Base-by-base conservation (phyloP, 345 rosid genomes). In the Ceriops zippeliana region DNA sequence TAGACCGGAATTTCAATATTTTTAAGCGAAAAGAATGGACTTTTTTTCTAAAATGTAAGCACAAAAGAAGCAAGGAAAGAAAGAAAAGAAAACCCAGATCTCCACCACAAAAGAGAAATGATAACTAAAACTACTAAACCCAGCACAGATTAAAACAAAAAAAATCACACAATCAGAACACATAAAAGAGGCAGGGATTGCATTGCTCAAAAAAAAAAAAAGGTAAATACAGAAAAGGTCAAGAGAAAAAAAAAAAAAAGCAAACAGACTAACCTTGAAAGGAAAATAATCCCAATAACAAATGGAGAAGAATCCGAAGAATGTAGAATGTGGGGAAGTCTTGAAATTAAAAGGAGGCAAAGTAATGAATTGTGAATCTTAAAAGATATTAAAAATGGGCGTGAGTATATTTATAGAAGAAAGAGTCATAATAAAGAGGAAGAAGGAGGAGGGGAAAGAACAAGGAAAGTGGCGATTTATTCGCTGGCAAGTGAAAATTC, bases 241-340 rank as follows among this genome's bases (percentile, higher is more conserved):
- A 34, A n/a, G n/a, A n/a, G n/a, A n/a, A n/a, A n/a, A 7, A 1
- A 34, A 1, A 34, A 34, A 7, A 34, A 34, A 3, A 42, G 2
- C 2, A 21, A 35, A 22, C 17, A 42, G 47, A 61, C 74, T 17
- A 7, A 75, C 74, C 79, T 65, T n/a, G 57, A 70, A 46, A 16
- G 53, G 37, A 24, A 60, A 42, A 42, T 15, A 63, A 32, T 47
- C 70, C 67, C 17, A 46, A 16, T 13, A 11, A 11, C 49, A 2
- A 15, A 42, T 0, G 17, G 22, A 31, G 52, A 38, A 53, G 42
- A 68, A 27, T 54, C 51, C 20, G 57, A 51, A 13, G 32, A 31
- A 6, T 42, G 49, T 16, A 42, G 49, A 42, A 13, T 42, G 49
- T 13, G 49, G 49, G 49, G 49, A 13, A 15, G 4, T 42, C 1